Conservation (phyloP, 75 land plant genomes). For the Cupressus sempervirens region DNA sequence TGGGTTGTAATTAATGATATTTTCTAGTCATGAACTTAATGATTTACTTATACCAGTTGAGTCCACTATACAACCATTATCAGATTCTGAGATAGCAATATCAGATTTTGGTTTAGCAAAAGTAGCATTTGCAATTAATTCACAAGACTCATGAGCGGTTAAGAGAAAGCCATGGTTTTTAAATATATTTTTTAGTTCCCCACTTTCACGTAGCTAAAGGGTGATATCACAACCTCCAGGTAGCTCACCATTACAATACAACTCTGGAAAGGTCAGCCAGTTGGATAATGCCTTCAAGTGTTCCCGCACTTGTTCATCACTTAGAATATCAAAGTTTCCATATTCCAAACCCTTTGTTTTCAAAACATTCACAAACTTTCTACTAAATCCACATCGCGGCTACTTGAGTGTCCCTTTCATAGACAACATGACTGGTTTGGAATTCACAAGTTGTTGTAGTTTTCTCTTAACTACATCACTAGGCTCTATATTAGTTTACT, state of each 20-base stretch:
- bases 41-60: conserved; percentile 34
- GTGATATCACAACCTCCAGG: too few relatives aligned
- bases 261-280: conserved; percentile 92
- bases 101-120: too few relatives aligned
- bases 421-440: conserved; percentile 65
- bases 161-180: too few relatives aligned
- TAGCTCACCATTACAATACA: conserved; percentile 83
- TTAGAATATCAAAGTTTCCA: conserved; percentile 77
- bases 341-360: conserved; percentile 64
- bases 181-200: too few relatives aligned
- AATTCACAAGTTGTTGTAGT: conserved; percentile 56
- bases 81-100: conserved; percentile 2
- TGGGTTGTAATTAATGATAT: conserved; percentile 57
- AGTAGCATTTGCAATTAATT: too few relatives aligned
- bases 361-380: conserved; percentile 66
- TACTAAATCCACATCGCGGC: conserved; percentile 81
- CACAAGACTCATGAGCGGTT: too few relatives aligned
- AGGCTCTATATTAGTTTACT: conserved; percentile 9
- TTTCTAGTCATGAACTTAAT: conserved; percentile 37
- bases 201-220: too few relatives aligned
- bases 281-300: conserved; percentile 74
- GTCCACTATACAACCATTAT: conserved; percentile 26
- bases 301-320: conserved; percentile 74
- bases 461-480: conserved; percentile 31
- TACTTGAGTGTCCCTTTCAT: conserved; percentile 87